Evolutionary conservation across 805 yeast species (phyloP), one percentile per base, ranked within the genome.

Genomic region (Candida pseudoglaebosa): DNA sequence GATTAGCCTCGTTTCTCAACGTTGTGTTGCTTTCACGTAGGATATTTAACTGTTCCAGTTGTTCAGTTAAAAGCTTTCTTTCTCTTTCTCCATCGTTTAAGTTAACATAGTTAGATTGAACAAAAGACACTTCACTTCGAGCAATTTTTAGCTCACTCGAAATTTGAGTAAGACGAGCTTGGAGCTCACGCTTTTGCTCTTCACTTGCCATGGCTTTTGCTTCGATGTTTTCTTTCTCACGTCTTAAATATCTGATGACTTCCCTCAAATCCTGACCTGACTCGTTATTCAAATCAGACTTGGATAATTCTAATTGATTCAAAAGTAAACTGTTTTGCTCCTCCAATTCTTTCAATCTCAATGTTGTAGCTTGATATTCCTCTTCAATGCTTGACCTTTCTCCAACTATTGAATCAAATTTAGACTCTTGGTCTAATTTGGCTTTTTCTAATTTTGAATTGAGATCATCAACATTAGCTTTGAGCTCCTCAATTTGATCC

Each of bases 161-260:
- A 2, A 72, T 57, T 37, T 67, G 60, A 1, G 67, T 67, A 30
- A 83, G 62, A 28, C 71, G 70, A 42, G 75, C 77, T 44, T 76
- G 71, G 20, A 80, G 59, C 28, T 75, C 65, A 26, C 65, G 67
- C 40, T 72, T 71, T 48, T 84, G 93, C 41, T 78, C 76, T 8
- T 61, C 54, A 16, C 57, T 45, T 7, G 48, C 43, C 1, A 44
- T 15, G 3, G 51, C 62, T 48, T 80, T 84, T 6, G 79, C 72
- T 34, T 78, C 82, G 1, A 80, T 69, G 4, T 81, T 67, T 45
- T 88, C 95, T 50, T 82, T 84, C 47, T 86, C 95, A 44, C 82
- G 78, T 33, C 90, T 80, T 41, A 88, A 63, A 49, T 74, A 80
- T 1, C 70, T 54, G 24, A 88, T 62, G 19, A 87, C 71, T 45